These are phyloP conservation scores for Syncephalastrum racemosum DNA, from an alignment of 371 early-diverging fungal species.

Conservation along the genomic window DNA sequence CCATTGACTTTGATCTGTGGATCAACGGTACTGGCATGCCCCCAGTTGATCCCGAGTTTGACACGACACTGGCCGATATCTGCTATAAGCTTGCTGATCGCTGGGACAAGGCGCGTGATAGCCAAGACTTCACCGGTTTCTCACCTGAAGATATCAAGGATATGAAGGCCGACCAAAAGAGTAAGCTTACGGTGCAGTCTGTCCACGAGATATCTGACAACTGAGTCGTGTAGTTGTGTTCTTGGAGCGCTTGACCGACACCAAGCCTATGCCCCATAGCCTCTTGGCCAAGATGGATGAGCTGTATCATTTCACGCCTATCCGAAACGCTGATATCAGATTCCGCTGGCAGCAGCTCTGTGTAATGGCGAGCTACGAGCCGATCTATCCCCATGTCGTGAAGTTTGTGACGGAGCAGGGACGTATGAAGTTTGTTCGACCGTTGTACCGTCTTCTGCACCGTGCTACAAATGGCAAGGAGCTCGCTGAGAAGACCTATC, in stretches of 20 bases:
- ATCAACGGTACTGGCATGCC: slow-evolving; percentile 87
- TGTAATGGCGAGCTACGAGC: slow-evolving; percentile 74
- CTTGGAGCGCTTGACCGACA: slow-evolving; percentile 75
- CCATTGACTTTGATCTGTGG: slow-evolving; percentile 92
- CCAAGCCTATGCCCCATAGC: slow-evolving; percentile 62
- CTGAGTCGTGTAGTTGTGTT: slow-evolving; percentile 62
- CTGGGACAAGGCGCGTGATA: slow-evolving; percentile 66
- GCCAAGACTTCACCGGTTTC: slow-evolving; percentile 52
- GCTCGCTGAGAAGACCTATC: slow-evolving; percentile 82
- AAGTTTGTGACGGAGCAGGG: slow-evolving; percentile 86
- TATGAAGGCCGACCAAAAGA: slow-evolving; percentile 76
- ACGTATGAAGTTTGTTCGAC: slow-evolving; percentile 93
- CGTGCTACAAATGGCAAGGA: slow-evolving; percentile 66
- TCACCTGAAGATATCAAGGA: slow-evolving; percentile 57
- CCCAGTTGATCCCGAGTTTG: slow-evolving; percentile 83
- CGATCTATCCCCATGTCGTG: slow-evolving; percentile 73
- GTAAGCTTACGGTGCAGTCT: slow-evolving; percentile 30
- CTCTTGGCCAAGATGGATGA: slow-evolving; percentile 71
- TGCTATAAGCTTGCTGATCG: slow-evolving; percentile 80
- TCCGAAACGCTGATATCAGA: slow-evolving; percentile 84
- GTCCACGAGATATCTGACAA: background rate
- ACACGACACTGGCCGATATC: slow-evolving; percentile 78
- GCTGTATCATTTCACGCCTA: slow-evolving; percentile 67
- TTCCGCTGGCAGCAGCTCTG: slow-evolving; percentile 88
- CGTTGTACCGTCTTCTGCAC: slow-evolving; percentile 71